Percentiles rank a stretch among this genome's conserved stretches.
phyloP scores from a whole-genome alignment of 176 grass and related monocot species.

The Chrysopogon serrulatus region DNA sequence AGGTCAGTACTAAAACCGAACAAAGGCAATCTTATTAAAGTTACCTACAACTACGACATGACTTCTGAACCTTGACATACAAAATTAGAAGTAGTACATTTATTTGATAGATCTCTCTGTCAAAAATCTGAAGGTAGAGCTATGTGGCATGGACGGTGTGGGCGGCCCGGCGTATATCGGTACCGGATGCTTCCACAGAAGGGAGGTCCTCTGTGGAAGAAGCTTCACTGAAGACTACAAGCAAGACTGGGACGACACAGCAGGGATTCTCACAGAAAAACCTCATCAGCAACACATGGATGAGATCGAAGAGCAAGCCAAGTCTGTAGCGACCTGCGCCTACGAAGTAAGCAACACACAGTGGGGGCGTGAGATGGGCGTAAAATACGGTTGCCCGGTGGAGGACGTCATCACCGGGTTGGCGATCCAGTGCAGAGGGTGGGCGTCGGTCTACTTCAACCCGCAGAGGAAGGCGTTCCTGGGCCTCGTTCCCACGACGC shows the following conservation, averaged over 20 bases:
- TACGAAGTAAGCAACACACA: constrained; percentile 59
- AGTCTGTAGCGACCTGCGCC: constrained; percentile 46
- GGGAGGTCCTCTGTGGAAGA: constrained; percentile 55
- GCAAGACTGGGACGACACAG: constrained; percentile 36
- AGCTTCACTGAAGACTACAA: constrained; percentile 46
- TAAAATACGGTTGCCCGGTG: constrained; percentile 65
- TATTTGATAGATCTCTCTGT: too few relatives aligned
- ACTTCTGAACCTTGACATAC: too few relatives aligned
- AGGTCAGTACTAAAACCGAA: too few relatives aligned
- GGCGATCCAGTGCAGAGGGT: constrained; percentile 72
- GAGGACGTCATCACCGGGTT: constrained; percentile 78
- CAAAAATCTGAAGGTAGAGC: constrained; percentile 47
- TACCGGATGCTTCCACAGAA: constrained; percentile 78
- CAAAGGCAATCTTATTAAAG: too few relatives aligned
- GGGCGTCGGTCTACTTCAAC: constrained; percentile 48
- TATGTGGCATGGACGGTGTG: constrained; percentile 42
- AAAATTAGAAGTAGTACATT: too few relatives aligned
- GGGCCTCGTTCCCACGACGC: constrained; percentile 54
- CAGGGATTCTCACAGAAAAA: too few relatives aligned
- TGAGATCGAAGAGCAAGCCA: constrained; percentile 39
- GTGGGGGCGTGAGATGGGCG: constrained; percentile 63
- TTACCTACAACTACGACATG: too few relatives aligned
- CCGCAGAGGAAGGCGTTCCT: constrained; percentile 51
- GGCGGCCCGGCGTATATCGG: constrained; percentile 63
- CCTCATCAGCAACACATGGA: too few relatives aligned